Base-by-base conservation (phyloP, 441 rosid species). In the Euphorbia schlechtendalii region DNA sequence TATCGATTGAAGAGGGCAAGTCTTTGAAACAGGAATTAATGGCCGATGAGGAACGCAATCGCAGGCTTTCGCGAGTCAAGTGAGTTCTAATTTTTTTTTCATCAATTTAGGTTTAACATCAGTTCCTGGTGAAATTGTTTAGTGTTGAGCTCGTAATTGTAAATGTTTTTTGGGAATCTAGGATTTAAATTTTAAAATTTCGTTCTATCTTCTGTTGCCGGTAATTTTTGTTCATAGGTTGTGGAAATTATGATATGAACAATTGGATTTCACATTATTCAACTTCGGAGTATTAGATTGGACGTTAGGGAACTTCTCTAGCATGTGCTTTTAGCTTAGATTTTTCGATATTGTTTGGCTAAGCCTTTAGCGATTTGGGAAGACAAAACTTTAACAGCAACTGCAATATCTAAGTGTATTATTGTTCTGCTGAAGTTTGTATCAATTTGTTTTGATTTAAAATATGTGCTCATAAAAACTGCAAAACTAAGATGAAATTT, bases 21-120 rank as follows among this genome's bases (percentile, higher is more conserved):
- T 79, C 87, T 8, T 64, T 85, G 71, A 70, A 77, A 58, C 34
- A 74, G 4, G 83, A 78, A 65, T 64, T 83, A 56, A 59, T 87
- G 73, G 93, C 83, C 7, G 93, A 86, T 68, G 94, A 86, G 60
- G 96, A 92, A 51, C 80, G 96, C 64, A 73, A 82, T 14, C 73
- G 79, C 15, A 77, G 96, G 72, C 87, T 92, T 61, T 67, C 83
- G 21, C 80, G 98, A 36, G 61, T 92, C 74, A 92, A 84, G 98
- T 90, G 38, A 80, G 92, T 73, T 51, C 49, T 7, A 25, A 27
- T 9, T 48, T 24, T 22, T 54, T 17, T 8, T 17, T 15, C 34
- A 1, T 30, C 1, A 8, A 6, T 1, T 30, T 43, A 18, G n/a
- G 17, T 56, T 65, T 41, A 8, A 17, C 30, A 9, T 4, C 13